phyloP scores from a whole-genome alignment of 176 grass and related monocot species.

The Pontederia paniculata region DNA sequence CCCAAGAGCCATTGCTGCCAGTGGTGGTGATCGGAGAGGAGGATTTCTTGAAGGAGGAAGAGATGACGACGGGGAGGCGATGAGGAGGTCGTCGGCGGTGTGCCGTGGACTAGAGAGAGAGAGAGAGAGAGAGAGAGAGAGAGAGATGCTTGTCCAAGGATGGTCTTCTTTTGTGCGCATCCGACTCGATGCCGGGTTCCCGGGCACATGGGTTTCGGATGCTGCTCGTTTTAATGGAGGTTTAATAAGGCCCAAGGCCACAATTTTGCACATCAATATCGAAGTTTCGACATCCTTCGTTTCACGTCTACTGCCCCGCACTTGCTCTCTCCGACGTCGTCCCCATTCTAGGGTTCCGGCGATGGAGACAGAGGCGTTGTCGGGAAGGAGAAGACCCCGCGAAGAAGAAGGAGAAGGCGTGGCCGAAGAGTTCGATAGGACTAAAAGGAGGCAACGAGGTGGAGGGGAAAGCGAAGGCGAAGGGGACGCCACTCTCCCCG shows the following conservation, averaged over 20 bases:
- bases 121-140: background rate
- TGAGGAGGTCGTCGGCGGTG: background rate
- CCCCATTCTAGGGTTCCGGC: conserved; percentile 5
- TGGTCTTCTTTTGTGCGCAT: too few relatives aligned
- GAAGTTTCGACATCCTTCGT: too few relatives aligned
- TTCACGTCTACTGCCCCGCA: too few relatives aligned
- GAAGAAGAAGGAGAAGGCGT: conserved; percentile 16
- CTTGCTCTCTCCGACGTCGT: too few relatives aligned
- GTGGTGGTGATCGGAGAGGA: background rate
- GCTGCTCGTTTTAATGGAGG: too few relatives aligned
- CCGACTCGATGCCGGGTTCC: too few relatives aligned
- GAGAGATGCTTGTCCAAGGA: too few relatives aligned
- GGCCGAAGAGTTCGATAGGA: background rate
- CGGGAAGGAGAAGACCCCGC: conserved; percentile 23
- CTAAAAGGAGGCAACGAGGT: background rate
- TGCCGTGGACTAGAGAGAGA: background rate
- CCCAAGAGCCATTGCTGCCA: conserved; percentile 37
- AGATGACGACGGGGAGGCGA: background rate
- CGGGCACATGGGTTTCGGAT: too few relatives aligned
- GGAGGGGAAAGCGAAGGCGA: background rate
- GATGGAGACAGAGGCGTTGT: background rate
- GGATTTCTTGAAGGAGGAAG: background rate
- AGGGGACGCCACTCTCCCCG: conserved; percentile 19
- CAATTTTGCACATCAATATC: too few relatives aligned
- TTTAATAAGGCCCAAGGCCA: too few relatives aligned